Evolutionary conservation across 441 rosid species (phyloP), one percentile per base, ranked within the genome.

Genomic region (Theobroma grandiflorum): DNA sequence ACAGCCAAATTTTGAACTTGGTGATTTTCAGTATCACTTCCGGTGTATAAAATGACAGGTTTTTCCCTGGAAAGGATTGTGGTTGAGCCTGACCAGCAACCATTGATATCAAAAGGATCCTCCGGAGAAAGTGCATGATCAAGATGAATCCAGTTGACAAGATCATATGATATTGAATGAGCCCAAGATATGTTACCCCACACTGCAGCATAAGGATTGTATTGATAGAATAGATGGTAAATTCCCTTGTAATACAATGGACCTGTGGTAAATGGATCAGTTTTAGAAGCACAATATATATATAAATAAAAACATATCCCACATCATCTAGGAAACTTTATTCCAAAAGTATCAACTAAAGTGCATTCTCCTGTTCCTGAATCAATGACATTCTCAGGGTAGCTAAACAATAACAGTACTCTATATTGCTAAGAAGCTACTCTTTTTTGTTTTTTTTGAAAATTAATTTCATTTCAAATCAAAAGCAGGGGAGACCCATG

Each of bases 21-120:
- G 0, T 40, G 73, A 11, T 55, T 66, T 43, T 80, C 2, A n/a
- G 71, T 52, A 62, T 81, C 76, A 52, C 61, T 49, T 62, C 90
- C 90, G 0, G 92, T 90, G 82, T 90, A 89, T 59, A 90, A 49
- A 22, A 90, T 86, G 4, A 82, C 82, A 0, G 92, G 92, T 47
- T 72, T 82, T 40, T 81, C 86, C 5, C 72, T 72, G 0, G 80
- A 77, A 14, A 90, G 82, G 87, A 91, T 40, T 12, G 92, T 85
- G 69, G 87, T 81, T 7, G 93, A 81, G 50, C 93, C 92, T 2
- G 91, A 87, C 88, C 90, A 91, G 81, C 87, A 83, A 35, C 93
- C 86, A 15, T 85, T 82, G 66, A 76, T 76, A 65, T 91, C 95
- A 14, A 31, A 86, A 2, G 78, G 42, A 69, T 88, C 83, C 1